Evolutionary conservation across 2,329 filamentous ascomycete species (phyloP).

Genomic region (Lachnellula subtilissima): DNA sequence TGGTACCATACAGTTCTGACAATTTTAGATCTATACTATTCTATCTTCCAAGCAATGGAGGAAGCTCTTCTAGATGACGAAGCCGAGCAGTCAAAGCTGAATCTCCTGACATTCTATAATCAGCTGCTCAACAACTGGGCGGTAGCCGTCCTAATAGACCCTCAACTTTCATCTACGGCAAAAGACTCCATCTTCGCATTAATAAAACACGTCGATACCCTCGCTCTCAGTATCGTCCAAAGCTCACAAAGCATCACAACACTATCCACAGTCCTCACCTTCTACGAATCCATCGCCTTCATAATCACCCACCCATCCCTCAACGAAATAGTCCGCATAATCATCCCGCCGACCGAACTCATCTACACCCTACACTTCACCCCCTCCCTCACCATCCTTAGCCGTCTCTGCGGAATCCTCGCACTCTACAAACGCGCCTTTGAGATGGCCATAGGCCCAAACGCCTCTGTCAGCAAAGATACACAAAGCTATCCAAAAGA

Average conservation of each 20-base stretch:
- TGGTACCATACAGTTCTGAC: slow-evolving; percentile 9
- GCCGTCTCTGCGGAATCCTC: slow-evolving; percentile 65
- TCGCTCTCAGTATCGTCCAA: slow-evolving; percentile 58
- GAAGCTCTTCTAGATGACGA: slow-evolving; percentile 43
- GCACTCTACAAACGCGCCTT: slow-evolving; percentile 71
- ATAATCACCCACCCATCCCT: slow-evolving; percentile 49
- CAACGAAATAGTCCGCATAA: slow-evolving; percentile 55
- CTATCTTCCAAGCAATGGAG: slow-evolving; percentile 50
- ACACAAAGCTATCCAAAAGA: slow-evolving; percentile 46
- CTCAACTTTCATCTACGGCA: slow-evolving; percentile 16
- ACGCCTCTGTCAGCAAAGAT: slow-evolving; percentile 26
- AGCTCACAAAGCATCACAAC: slow-evolving; percentile 39
- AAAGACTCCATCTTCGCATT: slow-evolving; percentile 37
- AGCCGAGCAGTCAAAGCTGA: slow-evolving; percentile 47
- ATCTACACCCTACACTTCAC: slow-evolving; percentile 69
- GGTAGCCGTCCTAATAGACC: slow-evolving; percentile 38
- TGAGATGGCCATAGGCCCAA: slow-evolving; percentile 53
- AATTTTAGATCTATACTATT: slow-evolving; percentile 43
- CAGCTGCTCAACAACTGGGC: slow-evolving; percentile 59
- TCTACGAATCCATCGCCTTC: slow-evolving; percentile 59
- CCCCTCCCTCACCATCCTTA: slow-evolving; percentile 56
- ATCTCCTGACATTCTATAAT: slow-evolving; percentile 64
- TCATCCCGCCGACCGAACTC: slow-evolving; percentile 61
- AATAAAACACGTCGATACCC: slow-evolving; percentile 46
- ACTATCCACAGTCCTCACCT: slow-evolving; percentile 59